These are phyloP conservation scores for Phaeosphaeriaceae sp. DNA, from an alignment of 2,329 filamentous ascomycete species.

Conservation along the genomic window DNA sequence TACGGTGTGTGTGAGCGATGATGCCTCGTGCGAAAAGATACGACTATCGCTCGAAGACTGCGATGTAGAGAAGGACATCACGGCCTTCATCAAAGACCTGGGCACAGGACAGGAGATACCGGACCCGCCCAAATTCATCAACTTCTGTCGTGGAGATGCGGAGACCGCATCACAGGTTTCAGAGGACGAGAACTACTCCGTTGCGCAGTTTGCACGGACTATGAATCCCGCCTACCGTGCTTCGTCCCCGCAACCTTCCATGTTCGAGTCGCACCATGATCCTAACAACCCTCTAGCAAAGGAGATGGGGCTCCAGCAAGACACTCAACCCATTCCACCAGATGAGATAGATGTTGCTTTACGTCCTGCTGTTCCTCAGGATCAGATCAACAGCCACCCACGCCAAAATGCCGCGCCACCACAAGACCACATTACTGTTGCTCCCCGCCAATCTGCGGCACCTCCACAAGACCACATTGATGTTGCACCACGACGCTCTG, in stretches of 20 bases:
- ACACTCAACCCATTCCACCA: slow-evolving; percentile 37
- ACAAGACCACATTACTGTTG: slow-evolving; percentile 11
- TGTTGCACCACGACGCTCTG: not conserved
- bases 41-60: slow-evolving; percentile 91
- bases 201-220: slow-evolving; percentile 92
- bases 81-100: slow-evolving; percentile 82
- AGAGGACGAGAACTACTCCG: slow-evolving; percentile 88
- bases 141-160: slow-evolving; percentile 90
- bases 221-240: slow-evolving; percentile 96
- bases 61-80: slow-evolving; percentile 96
- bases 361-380: slow-evolving; percentile 22
- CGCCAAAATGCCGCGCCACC: slow-evolving; percentile 24
- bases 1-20: slow-evolving; percentile 96
- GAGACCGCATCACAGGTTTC: slow-evolving; percentile 84
- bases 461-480: slow-evolving; percentile 6
- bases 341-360: slow-evolving; percentile 29
- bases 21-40: slow-evolving; percentile 92
- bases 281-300: slow-evolving; percentile 76
- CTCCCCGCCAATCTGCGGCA: slow-evolving; percentile 1
- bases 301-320: slow-evolving; percentile 66
- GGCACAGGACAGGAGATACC: slow-evolving; percentile 98
- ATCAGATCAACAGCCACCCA: slow-evolving; percentile 27
- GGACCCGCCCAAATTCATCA: slow-evolving; percentile 96
- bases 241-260: slow-evolving; percentile 95
- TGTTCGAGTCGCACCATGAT: slow-evolving; percentile 90